These are phyloP conservation scores for Zygoascus bituminiphila DNA, from an alignment of 805 yeast species.

Conservation along the genomic window DNA sequence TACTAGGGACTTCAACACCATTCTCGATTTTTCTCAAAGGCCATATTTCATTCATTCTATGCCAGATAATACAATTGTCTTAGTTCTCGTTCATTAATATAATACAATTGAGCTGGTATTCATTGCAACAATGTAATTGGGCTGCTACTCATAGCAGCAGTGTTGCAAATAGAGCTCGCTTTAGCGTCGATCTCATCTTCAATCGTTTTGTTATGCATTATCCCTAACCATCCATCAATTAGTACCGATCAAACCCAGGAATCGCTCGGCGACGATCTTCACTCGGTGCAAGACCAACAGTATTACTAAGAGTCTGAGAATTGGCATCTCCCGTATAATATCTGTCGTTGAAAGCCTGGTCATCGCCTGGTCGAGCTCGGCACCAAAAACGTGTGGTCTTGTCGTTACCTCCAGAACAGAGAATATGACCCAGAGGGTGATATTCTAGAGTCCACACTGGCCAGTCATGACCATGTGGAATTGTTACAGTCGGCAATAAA, in stretches of 20 bases:
- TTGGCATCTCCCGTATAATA: slow-evolving; percentile 37
- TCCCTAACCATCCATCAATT: too few relatives aligned
- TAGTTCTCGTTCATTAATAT: too few relatives aligned
- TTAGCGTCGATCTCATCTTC: too few relatives aligned
- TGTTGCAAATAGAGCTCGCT: too few relatives aligned
- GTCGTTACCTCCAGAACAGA: slow-evolving; percentile 91
- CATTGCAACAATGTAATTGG: too few relatives aligned
- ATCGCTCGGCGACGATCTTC: background rate
- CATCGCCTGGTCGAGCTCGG: slow-evolving; percentile 84
- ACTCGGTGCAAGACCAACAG: background rate
- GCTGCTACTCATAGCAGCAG: too few relatives aligned
- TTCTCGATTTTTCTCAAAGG: too few relatives aligned
- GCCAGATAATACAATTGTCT: too few relatives aligned
- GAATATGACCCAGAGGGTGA: slow-evolving; percentile 88
- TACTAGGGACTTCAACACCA: too few relatives aligned
- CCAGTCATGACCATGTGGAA: slow-evolving; percentile 92
- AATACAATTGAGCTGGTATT: too few relatives aligned
- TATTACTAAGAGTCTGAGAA: background rate
- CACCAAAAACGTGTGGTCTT: slow-evolving; percentile 92
- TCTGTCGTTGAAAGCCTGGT: slow-evolving; percentile 70
- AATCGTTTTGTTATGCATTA: too few relatives aligned
- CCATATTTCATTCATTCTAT: too few relatives aligned
- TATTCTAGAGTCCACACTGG: slow-evolving; percentile 85
- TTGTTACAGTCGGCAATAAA: slow-evolving; percentile 32
- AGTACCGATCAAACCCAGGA: background rate